Evolutionary conservation across 202 grass and related monocot genomes (phyloP).

Genomic region (Zizania palustris): DNA sequence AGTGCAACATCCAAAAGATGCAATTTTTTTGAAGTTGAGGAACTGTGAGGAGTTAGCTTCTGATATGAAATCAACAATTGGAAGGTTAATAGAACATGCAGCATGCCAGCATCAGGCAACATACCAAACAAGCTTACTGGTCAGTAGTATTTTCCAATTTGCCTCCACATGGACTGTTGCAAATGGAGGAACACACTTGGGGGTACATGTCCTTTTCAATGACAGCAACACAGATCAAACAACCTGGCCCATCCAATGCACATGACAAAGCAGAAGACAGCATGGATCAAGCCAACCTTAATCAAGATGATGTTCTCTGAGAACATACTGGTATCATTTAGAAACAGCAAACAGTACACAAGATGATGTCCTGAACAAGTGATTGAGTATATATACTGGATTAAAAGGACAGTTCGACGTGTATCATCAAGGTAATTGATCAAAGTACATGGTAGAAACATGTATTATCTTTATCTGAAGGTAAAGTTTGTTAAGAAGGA

Average conservation of each 20-base stretch:
- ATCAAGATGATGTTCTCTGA: not conserved
- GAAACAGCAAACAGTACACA: not conserved
- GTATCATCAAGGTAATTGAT: conserved; percentile 33
- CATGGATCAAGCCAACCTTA: conserved; percentile 15
- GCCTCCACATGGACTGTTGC: not conserved
- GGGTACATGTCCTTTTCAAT: conserved; percentile 44
- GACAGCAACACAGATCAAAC: conserved; percentile 40
- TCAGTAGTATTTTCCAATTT: conserved; percentile 22
- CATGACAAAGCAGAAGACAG: conserved; percentile 31
- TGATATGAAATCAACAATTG: conserved; percentile 15
- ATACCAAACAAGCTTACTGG: conserved; percentile 3
- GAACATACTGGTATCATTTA: not conserved
- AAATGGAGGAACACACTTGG: conserved; percentile 31
- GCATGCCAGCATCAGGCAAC: conserved; percentile 23
- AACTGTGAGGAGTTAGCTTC: not conserved
- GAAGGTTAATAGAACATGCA: conserved; percentile 35
- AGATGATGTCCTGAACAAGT: not conserved
- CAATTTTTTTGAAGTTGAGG: not conserved
- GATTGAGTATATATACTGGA: not conserved
- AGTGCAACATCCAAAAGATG: not conserved
- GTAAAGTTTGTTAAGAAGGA: conserved; percentile 53
- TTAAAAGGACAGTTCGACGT: not conserved
- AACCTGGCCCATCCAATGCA: conserved; percentile 40
- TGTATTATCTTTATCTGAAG: conserved; percentile 59
- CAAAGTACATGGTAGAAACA: conserved; percentile 44